These are phyloP conservation scores for Purshia tridentata DNA, from an alignment of 306 rosid species.

Conservation along the genomic window DNA sequence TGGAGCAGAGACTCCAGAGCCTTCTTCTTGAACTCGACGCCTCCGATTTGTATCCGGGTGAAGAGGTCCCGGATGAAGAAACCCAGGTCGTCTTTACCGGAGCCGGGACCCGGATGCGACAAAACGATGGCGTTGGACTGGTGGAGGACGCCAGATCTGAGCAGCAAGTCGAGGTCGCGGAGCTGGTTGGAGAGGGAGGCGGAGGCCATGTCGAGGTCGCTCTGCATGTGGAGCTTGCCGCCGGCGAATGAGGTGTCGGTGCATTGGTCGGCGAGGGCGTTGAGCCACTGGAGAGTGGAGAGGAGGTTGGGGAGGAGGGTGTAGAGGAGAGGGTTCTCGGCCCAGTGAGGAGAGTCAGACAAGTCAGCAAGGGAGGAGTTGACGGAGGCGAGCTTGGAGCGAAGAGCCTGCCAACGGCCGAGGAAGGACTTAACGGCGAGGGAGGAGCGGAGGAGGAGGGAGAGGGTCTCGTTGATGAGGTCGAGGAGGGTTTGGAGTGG, in stretches of 20 bases:
- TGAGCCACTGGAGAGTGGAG: conserved; percentile 53
- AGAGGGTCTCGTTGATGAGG: conserved; percentile 42
- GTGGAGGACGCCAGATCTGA: conserved; percentile 58
- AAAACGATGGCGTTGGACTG: conserved; percentile 58
- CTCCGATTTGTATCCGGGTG: conserved; percentile 56
- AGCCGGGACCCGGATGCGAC: conserved; percentile 47
- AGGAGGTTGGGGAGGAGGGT: conserved; percentile 54
- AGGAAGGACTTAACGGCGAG: conserved; percentile 43
- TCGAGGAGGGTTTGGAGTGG: conserved; percentile 47
- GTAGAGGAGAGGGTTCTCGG: conserved; percentile 51
- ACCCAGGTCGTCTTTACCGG: conserved; percentile 34
- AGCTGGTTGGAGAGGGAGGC: conserved; percentile 44
- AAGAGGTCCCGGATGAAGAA: conserved; percentile 54
- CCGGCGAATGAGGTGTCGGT: conserved; percentile 37
- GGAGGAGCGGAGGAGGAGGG: conserved; percentile 43
- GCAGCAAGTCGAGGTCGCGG: conserved; percentile 49
- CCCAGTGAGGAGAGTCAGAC: conserved; percentile 52
- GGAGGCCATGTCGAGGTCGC: conserved; percentile 58
- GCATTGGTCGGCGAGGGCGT: conserved; percentile 43
- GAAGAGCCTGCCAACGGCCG: conserved; percentile 53
- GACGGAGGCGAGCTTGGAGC: conserved; percentile 42
- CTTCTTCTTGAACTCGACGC: conserved; percentile 52
- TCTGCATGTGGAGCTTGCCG: conserved; percentile 62
- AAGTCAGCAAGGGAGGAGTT: conserved; percentile 32
- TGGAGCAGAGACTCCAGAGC: conserved; percentile 54